Base-by-base conservation (phyloP, 768 basidiomycete species). In the Leucogyrophana mollusca region DNA sequence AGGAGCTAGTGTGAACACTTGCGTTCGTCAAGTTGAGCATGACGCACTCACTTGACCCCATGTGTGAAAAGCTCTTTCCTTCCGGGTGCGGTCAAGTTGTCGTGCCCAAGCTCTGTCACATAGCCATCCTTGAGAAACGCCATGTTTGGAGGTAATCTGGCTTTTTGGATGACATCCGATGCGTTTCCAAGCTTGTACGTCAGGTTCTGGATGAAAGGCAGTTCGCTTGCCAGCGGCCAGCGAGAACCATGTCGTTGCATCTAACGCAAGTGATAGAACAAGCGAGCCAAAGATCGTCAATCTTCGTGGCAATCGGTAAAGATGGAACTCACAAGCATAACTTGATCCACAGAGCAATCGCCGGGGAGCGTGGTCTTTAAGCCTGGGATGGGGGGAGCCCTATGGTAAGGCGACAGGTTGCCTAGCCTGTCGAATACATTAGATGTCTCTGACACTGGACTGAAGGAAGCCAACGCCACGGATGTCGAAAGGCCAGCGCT, bases 211-310 rank as follows among this genome's bases (percentile, higher is more conserved):
- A 66, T 64, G 51, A 55, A 69, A 18, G 48, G 51, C 32, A 64
- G 57, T 56, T 70, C 70, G 43, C 53, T 52, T 14, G 46, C 54
- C 36, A 64, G 58, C 37, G 62, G 69, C 52, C 52, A 60, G 18
- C 68, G 64, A 43, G 59, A 59, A 25, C 70, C 69, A 46, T 70
- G 69, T 24, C 68, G 50, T 43, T 62, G 61, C 64, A 69, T 65
- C 67, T 70, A 42, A 30, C 7, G 27, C 27, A n/a, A n/a, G n/a
- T 32, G 25, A 18, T 18, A 17, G 21, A 37, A 32, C 1, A 40
- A 42, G 41, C 47, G 14, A 13, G n/a, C 9, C 23, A n/a, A 7
- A 7, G 21, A 10, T 47, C 2, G 16, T 16, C 14, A 17, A 10
- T 1, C 11, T 43, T n/a, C 11, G 25, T 18, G 21, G 9, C 6